These are phyloP conservation scores for Aegilops bicornis DNA, from an alignment of 176 grass and related monocot genomes.

Conservation along the genomic window DNA sequence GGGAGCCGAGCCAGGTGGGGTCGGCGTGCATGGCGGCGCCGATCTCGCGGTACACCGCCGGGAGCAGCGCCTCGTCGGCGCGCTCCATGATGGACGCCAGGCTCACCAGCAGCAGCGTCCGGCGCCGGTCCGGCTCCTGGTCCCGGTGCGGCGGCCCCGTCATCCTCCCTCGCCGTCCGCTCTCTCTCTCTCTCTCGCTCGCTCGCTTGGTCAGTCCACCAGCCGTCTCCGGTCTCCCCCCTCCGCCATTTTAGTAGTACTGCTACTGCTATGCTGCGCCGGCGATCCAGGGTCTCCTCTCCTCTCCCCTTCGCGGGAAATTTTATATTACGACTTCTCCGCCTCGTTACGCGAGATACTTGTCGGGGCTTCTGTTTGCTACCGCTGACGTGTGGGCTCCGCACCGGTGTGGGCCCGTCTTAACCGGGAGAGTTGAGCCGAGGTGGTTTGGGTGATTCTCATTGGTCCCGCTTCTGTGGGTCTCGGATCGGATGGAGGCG, in stretches of 20 bases:
- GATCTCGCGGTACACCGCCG: slow-evolving; percentile 89
- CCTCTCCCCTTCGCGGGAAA: slow-evolving; percentile 29
- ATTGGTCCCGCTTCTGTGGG: not conserved
- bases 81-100: slow-evolving; percentile 87
- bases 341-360: not conserved
- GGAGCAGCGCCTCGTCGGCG: slow-evolving; percentile 87
- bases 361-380: fast-evolving
- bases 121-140: slow-evolving; percentile 33
- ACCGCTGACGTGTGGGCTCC: not conserved
- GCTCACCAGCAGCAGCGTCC: slow-evolving; percentile 75
- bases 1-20: slow-evolving; percentile 64
- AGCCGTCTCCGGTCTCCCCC: not conserved
- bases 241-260: not conserved
- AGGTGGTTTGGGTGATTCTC: not conserved
- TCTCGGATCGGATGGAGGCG: not conserved
- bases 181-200: not conserved
- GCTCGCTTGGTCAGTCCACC: not conserved
- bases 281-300: slow-evolving; percentile 1
- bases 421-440: not conserved
- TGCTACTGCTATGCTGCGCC: not conserved
- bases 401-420: fast-evolving
- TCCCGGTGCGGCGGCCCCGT: slow-evolving; percentile 27
- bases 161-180: not conserved
- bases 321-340: slow-evolving; percentile 33
- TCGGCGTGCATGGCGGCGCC: slow-evolving; percentile 63